Base-by-base conservation (phyloP, 129 eudicot genomes). In the Silybum marianum region DNA sequence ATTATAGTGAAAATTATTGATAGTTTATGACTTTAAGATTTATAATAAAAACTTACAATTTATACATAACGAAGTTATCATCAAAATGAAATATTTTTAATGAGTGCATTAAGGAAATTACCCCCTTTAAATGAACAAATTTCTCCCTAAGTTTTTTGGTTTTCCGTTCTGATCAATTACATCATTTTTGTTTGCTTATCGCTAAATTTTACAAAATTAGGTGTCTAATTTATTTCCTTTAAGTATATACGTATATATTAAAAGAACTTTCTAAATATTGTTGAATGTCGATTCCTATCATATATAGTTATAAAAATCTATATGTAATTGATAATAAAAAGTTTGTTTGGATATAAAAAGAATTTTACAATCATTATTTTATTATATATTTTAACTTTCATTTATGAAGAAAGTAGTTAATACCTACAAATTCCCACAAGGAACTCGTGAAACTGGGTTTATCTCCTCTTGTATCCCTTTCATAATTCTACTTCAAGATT, bases 391-490 rank as follows among this genome's bases (percentile, higher is more conserved):
- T 58, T 58, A 58, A 24, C 23, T 48, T 54, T 5, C 66, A 58
- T 58, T 58, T 58, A 58, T 58, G 66, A 58, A n/a, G 66, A 58
- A 58, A 58, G 66, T 58, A 58, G 66, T 58, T 58, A 22, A 2
- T 58, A 58, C 66, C 66, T 58, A 58, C 66, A 58, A n/a, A 58
- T 58, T 58, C 66, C 63, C 24, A 58, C 66, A 58, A 18, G 66
- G 23, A 58, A n/a, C 66, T 58, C 66, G 66, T 58, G 66, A 58
- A 58, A 58, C 19, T 58, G 66, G 63, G 66, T 58, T 58, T 58
- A 58, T 58, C 66, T 21, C n/a, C 63, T 54, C 19, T 54, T 18
- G 14, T 54, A 18, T 54, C 63, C 22, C 63, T 54, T 48, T 51
- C 62, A 14, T 51, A 54, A 54, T 19, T 54, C 48, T 44, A 18